Evolutionary conservation across 2,329 filamentous ascomycete genomes (phyloP).

Genomic region (Chrysosporium keratinophilum): DNA sequence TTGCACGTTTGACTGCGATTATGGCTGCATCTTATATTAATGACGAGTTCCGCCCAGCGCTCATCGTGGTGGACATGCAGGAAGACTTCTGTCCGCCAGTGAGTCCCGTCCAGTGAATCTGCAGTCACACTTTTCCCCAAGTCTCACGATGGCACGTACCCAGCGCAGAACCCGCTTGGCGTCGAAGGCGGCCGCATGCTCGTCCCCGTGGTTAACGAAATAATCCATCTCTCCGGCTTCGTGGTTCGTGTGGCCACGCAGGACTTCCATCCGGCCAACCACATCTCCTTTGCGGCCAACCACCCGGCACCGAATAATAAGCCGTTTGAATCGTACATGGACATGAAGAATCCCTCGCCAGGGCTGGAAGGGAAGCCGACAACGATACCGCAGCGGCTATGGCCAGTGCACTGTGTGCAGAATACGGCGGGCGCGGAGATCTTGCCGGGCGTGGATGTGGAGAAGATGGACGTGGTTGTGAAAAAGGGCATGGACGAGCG

Average conservation of each 20-base stretch:
- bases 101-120: slow-evolving; percentile 28
- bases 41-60: slow-evolving; percentile 41
- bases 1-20: neutral
- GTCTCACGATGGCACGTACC: neutral
- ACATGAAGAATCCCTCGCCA: slow-evolving; percentile 42
- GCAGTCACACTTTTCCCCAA: neutral
- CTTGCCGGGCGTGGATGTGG: slow-evolving; percentile 56
- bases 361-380: slow-evolving; percentile 44
- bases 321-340: slow-evolving; percentile 56
- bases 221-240: slow-evolving; percentile 60
- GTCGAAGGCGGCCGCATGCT: slow-evolving; percentile 65
- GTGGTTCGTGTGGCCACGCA: slow-evolving; percentile 70
- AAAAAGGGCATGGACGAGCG: slow-evolving; percentile 65
- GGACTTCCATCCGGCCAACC: slow-evolving; percentile 74
- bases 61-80: slow-evolving; percentile 77
- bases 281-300: slow-evolving; percentile 82
- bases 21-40: slow-evolving; percentile 5
- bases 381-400: slow-evolving; percentile 59
- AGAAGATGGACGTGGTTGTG: slow-evolving; percentile 54
- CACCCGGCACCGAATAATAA: slow-evolving; percentile 53
- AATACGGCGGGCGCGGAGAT: slow-evolving; percentile 61
- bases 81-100: slow-evolving; percentile 92
- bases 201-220: slow-evolving; percentile 58
- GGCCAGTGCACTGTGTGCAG: slow-evolving; percentile 85
- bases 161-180: slow-evolving; percentile 61